A percentile compares a stretch with the other conserved stretches of the same genome.
These are phyloP conservation scores for Ceratocystis lukuohia DNA, from an alignment of 2,329 filamentous ascomycete species.

Conservation along the genomic window DNA sequence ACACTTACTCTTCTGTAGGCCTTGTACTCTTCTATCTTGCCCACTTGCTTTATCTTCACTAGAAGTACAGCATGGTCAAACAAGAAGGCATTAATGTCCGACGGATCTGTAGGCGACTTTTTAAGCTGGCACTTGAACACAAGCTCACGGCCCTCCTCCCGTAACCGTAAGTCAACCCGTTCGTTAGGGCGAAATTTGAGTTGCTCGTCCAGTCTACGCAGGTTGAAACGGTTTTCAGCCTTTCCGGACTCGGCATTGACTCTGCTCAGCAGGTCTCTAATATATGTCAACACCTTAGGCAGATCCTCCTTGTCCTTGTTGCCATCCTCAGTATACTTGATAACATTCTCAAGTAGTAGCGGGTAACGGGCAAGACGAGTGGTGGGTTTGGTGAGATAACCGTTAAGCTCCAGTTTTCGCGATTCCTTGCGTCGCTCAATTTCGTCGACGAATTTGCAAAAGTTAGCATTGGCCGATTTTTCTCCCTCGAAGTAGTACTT, in stretches of 20 bases:
- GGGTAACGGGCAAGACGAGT: conserved; percentile 91
- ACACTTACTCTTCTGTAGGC: conserved; percentile 62
- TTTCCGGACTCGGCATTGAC: conserved; percentile 95
- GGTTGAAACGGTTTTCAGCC: conserved; percentile 93
- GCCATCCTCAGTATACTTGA: conserved; percentile 82
- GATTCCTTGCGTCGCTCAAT: conserved; percentile 94
- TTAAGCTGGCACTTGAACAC: conserved; percentile 91
- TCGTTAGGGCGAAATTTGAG: conserved; percentile 84
- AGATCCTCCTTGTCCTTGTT: conserved; percentile 75
- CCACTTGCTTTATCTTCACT: conserved; percentile 78
- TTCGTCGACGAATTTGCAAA: conserved; percentile 87
- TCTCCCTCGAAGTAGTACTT: conserved; percentile 99
- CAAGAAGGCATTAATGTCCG: conserved; percentile 85
- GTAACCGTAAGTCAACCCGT: conserved; percentile 84
- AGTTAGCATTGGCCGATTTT: conserved; percentile 69
- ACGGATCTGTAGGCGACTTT: conserved; percentile 75
- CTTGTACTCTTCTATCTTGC: conserved; percentile 87
- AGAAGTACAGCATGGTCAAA: conserved; percentile 93
- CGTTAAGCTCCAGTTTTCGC: conserved; percentile 89
- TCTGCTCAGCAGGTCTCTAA: conserved; percentile 71
- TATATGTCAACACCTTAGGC: conserved; percentile 73
- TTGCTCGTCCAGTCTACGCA: conserved; percentile 81
- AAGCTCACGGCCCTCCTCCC: conserved; percentile 82
- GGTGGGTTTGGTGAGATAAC: conserved; percentile 94
- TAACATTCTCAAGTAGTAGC: conserved; percentile 74